A percentile compares a stretch with the other conserved stretches of the same genome.
Conservation (phyloP, 805 yeast species). For the Saccharomycopsis sp. region DNA sequence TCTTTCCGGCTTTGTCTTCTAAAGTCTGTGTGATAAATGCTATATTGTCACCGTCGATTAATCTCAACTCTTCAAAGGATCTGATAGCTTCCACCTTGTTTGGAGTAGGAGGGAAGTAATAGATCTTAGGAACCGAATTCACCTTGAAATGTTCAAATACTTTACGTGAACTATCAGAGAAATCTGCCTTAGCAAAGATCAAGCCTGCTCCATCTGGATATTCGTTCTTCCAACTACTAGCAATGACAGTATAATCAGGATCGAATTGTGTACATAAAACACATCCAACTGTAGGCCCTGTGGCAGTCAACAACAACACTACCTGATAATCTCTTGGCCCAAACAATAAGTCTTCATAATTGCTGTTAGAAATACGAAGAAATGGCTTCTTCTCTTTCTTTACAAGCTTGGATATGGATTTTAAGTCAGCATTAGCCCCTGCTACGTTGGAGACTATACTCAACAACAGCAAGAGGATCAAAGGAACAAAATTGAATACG, state of each 20-base stretch:
- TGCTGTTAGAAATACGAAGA: constrained; percentile 51
- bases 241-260: constrained; percentile 58
- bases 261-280: constrained; percentile 60
- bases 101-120: constrained; percentile 47
- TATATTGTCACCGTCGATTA: constrained; percentile 37
- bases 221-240: constrained; percentile 53
- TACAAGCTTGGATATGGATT: constrained; percentile 8
- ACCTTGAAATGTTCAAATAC: constrained; percentile 39
- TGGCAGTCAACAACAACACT: constrained; percentile 68
- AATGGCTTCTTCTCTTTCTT: constrained; percentile 23
- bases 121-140: constrained; percentile 74
- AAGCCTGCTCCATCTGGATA: constrained; percentile 49
- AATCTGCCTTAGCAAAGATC: constrained; percentile 72
- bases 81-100: constrained; percentile 27
- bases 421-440: neutral
- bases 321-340: constrained; percentile 67
- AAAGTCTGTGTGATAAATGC: constrained; percentile 28
- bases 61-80: constrained; percentile 37
- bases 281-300: constrained; percentile 70
- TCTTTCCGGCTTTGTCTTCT: constrained; percentile 22
- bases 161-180: constrained; percentile 46
- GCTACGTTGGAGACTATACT: neutral
- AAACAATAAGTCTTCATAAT: constrained; percentile 47
- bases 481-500: neutral
- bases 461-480: neutral